These are phyloP conservation scores for Verticillium tricorpus DNA, from an alignment of 2,329 filamentous ascomycete species.

Conservation along the genomic window DNA sequence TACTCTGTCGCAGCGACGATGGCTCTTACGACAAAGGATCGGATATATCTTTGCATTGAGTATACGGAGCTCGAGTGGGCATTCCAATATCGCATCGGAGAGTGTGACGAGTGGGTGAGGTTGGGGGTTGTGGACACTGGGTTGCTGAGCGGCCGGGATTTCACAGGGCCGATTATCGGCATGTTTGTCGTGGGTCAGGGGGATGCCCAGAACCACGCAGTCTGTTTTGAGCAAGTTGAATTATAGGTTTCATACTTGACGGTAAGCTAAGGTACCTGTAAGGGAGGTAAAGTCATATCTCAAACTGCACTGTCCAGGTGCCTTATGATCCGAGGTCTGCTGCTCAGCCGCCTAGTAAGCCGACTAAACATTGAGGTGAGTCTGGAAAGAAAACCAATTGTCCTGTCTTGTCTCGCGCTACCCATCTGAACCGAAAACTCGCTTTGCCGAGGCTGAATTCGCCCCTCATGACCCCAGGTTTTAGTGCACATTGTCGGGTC, in stretches of 20 bases:
- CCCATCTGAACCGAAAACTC: too few relatives aligned
- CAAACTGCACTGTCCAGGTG: too few relatives aligned
- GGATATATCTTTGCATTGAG: background rate
- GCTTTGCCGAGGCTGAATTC: too few relatives aligned
- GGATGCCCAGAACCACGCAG: background rate
- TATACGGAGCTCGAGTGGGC: background rate
- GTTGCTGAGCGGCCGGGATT: background rate
- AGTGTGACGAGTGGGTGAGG: background rate
- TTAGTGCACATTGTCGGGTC: too few relatives aligned
- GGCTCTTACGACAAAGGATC: background rate
- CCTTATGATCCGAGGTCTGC: too few relatives aligned
- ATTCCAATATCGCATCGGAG: background rate
- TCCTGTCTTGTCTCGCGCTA: too few relatives aligned
- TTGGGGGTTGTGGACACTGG: background rate
- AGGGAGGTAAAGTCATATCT: too few relatives aligned
- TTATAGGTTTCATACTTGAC: background rate
- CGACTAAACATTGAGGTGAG: too few relatives aligned
- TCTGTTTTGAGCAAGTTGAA: background rate
- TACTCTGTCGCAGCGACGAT: background rate
- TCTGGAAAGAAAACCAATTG: too few relatives aligned
- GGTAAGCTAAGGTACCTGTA: too few relatives aligned
- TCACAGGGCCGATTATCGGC: background rate
- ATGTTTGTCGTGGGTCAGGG: background rate
- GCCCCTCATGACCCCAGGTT: too few relatives aligned
- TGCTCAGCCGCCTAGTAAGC: too few relatives aligned